Evolutionary conservation across 805 yeast species (phyloP), one percentile per base, ranked within the genome.

Genomic region (Saccharomycopsis microspora): DNA sequence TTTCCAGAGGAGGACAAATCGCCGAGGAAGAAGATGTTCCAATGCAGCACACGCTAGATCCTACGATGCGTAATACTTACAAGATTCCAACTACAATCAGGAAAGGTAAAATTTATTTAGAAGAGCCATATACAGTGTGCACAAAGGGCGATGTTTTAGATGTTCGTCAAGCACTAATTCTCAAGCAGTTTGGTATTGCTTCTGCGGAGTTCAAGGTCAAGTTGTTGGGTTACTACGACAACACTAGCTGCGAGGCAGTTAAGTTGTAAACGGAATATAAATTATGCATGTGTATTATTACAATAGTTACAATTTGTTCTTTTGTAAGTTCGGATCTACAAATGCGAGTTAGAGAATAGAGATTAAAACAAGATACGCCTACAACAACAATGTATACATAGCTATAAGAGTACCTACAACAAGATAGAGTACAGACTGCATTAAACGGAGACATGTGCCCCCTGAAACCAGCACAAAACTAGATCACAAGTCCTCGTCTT

Each of bases 181-280:
- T 93, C 64, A 93, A 93, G 67, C 93, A 86, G 57, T 94, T 93
- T 64, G 99, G 99, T 60, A 78, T 94, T 49, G 97, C 97, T 8
- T 87, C 88, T 48, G 75, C 96, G 41, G 88, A 85, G 61, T 93
- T 90, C 68, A 86, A 80, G 65, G 94, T 93, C 45, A 74, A 78
- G 57, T 68, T 84, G 54, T 67, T 80, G 57, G 96, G 93, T 19
- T 85, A 74, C 64, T 90, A 84, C 62, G 80, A 83, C 62, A 80
- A 75, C 50, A 19, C 19, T 19, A 19, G 19, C 19, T 19, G 19
- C 19, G 19, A 19, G 19, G 19, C 19, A 19, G 19, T 19, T 19
- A 19, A 19, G 19, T 19, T 19, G 19, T 19, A 19, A 19, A 19
- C 19, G 19, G 19, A 19, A 19, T 1, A 19, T 19, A 19, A 19